Base-by-base conservation (phyloP, 108 stramenopile species). In the Craspedostauros australis region DNA sequence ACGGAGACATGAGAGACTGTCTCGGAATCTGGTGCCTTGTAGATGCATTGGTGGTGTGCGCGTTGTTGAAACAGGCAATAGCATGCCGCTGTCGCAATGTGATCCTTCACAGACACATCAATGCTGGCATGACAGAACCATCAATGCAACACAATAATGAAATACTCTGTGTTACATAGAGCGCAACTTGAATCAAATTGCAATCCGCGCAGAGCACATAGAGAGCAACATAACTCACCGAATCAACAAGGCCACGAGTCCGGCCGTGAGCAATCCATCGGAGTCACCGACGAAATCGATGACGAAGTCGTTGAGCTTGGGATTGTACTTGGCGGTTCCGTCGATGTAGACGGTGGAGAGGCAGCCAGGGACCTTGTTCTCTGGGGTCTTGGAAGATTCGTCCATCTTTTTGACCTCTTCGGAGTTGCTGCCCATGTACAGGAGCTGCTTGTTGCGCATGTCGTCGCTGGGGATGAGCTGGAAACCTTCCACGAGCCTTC, bases 321-420 rank as follows among this genome's bases (percentile, higher is more conserved):
- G 63, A 39, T 69, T 60, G 34, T 65, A 66, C 18, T 54, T 65
- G 22, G 60, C 70, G 11, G 66, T 64, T 7, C 73, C 86, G 50
- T 82, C 76, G 22, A 94, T 75, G 38, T 86, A 77, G 0, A 93
- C 95, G 4, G 88, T 94, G 2, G 80, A 83, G 42, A 96, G 57
- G 70, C 95, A 96, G 16, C 95, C 95, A 4, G 85, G 88, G 20
- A 96, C 95, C 51, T 93, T 95, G 75, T 96, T 94, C 33, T 84
- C 72, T 3, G 72, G 60, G 22, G 78, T 61, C 46, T 75, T 70
- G 27, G 77, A 57, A 5, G 46, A 25, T 12, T 81, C 73, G 11
- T 69, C 69, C 42, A 94, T 57, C 5, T 54, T 50, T 6, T 73
- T 57, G n/a, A 81, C 67, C 55, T 77, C 71, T 12, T 59, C 57